Base-by-base conservation (phyloP, 1,139 yeast genomes). In the Candida sanyaensis region DNA sequence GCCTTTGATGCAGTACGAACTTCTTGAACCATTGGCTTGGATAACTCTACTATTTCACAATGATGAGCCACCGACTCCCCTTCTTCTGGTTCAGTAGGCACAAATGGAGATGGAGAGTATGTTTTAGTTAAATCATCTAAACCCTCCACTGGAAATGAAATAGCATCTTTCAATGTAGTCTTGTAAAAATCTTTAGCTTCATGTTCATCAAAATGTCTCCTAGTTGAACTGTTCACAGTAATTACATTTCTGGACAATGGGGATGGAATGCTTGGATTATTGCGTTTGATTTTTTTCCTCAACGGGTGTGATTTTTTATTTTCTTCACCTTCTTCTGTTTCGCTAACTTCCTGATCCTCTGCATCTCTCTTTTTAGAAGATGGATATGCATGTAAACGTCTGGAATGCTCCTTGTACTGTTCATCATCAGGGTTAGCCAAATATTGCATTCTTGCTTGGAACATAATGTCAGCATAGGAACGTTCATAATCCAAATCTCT, bases 401-500 rank as follows among this genome's bases (percentile, higher is more conserved):
- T 69, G 71, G 71, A 29, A 65, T 65, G 50, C 55, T 60, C 49
- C 63, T 66, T 37, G n/a, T 37, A 33, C 30, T 48, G 51, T 21
- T 69, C 75, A 51, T 75, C 80, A 47, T 75, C 82, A 1, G 44
- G 44, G 37, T 41, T 41, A 1, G 73, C 77, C 47, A 86, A 68
- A 59, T 83, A 85, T 49, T 72, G 73, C 46, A 74, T 68, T 49
- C 97, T 78, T 45, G 86, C 80, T 40, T 72, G 71, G 51, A 78
- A 78, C 88, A 90, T 88, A 37, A 73, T 76, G 41, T 79, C 78
- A 1, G 96, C 96, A 66, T 84, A 91, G 45, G 77, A 80, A 33
- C 80, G 69, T 62, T 92, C 98, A 46, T 74, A 79, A 6, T 77
- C 81, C 2, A 96, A 78, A 60, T 92, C 97, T 45, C 78, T 74